These are phyloP conservation scores for Fraxinus sp. DNA, from an alignment of 305 asterid species.

Conservation along the genomic window DNA sequence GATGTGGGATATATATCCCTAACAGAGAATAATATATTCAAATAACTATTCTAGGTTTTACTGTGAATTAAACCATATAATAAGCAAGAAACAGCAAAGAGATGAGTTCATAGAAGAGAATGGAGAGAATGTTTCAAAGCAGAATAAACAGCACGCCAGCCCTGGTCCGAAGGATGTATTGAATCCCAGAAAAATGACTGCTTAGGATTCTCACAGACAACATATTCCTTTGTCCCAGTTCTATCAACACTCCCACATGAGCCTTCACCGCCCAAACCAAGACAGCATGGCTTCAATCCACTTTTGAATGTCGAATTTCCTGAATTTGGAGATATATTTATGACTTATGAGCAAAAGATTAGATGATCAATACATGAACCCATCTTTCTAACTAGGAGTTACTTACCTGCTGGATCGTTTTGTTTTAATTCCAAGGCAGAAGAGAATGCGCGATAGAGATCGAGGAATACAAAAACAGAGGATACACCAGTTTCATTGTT, in stretches of 20 bases:
- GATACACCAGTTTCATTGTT: constrained; percentile 34
- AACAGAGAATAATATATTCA: too few relatives aligned
- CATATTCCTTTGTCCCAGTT: constrained; percentile 39
- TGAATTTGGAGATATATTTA: background rate
- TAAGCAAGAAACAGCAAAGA: background rate
- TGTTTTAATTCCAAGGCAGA: constrained; percentile 36
- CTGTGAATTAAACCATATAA: too few relatives aligned
- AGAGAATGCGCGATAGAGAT: constrained; percentile 54
- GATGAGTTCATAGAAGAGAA: constrained; percentile 5
- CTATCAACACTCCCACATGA: constrained; percentile 43
- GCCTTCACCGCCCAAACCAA: constrained; percentile 34
- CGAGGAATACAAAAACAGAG: constrained; percentile 39
- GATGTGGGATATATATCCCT: too few relatives aligned
- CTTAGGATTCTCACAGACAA: constrained; percentile 43
- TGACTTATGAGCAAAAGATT: background rate
- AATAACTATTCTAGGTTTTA: too few relatives aligned
- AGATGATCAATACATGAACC: background rate
- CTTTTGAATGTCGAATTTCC: constrained; percentile 28
- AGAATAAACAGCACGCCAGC: constrained; percentile 50
- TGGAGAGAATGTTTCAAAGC: constrained; percentile 39
- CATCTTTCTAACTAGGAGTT: background rate
- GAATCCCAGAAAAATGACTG: constrained; percentile 60
- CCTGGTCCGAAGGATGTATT: constrained; percentile 60
- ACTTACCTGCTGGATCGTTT: constrained; percentile 34
- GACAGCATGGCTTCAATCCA: constrained; percentile 58